A percentile compares a stretch with the other conserved stretches of the same genome.
phyloP scores from a whole-genome alignment of 768 basidiomycete species.

The Rhodotorula sphaerocarpa region DNA sequence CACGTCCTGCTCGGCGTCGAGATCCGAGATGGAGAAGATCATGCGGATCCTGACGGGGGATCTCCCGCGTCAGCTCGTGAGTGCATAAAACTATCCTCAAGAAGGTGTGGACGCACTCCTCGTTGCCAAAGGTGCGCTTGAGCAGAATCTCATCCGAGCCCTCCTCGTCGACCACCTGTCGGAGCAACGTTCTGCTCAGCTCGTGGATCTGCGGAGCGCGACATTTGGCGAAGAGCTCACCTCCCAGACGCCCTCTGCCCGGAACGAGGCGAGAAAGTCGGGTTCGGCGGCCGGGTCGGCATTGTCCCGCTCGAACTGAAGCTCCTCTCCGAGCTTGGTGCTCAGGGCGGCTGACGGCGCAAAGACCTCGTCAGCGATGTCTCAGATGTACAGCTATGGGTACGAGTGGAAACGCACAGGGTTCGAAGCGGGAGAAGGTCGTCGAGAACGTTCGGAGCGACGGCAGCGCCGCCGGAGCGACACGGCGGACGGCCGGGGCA shows the following conservation, averaged over 20 bases:
- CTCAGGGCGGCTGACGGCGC: constrained; percentile 53
- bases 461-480: background rate
- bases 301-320: constrained; percentile 72
- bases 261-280: constrained; percentile 70
- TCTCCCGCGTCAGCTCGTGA: background rate
- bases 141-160: constrained; percentile 76
- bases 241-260: constrained; percentile 66
- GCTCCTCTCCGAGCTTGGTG: constrained; percentile 69
- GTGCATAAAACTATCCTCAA: background rate
- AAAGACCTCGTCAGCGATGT: too few species aligned
- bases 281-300: constrained; percentile 49
- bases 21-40: constrained; percentile 87
- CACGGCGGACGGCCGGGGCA: constrained; percentile 1
- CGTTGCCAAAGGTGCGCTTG: constrained; percentile 78
- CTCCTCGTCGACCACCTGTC: constrained; percentile 59
- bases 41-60: constrained; percentile 59
- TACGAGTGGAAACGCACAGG: constrained; percentile 4
- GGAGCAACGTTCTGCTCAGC: background rate
- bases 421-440: constrained; percentile 17
- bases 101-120: constrained; percentile 55
- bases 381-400: background rate
- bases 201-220: too few species aligned
- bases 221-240: too few species aligned
- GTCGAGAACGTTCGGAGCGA: constrained; percentile 7
- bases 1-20: constrained; percentile 51